phyloP scores from a whole-genome alignment of 257 asterid genomes.

The Marsdenia floribunda region DNA sequence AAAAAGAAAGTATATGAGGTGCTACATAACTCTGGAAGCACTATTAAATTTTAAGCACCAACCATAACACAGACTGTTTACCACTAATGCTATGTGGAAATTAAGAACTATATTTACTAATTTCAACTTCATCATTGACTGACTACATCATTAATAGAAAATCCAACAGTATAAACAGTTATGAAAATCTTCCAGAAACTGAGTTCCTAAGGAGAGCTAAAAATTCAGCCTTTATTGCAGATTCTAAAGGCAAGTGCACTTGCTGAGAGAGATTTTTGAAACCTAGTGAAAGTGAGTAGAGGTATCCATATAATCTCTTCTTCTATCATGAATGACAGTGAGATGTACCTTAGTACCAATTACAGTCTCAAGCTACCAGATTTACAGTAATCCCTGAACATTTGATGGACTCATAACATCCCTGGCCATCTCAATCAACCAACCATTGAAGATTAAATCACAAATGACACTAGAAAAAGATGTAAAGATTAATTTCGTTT shows the following conservation, averaged over 20 bases:
- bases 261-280: background rate
- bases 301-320: background rate
- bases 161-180: background rate
- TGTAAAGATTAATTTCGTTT: no score
- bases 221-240: background rate
- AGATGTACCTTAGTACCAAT: background rate
- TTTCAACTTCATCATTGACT: background rate
- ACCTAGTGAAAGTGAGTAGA: background rate
- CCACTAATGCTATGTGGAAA: background rate
- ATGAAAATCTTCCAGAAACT: background rate
- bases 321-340: background rate
- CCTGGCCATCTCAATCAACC: background rate
- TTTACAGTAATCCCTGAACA: background rate
- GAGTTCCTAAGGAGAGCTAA: no score
- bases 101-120: background rate
- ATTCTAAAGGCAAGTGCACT: background rate
- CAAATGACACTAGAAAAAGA: background rate
- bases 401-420: background rate
- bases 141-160: background rate
- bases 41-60: background rate
- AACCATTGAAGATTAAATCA: background rate
- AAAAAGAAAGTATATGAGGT: background rate
- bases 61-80: background rate
- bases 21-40: background rate
- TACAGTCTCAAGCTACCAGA: background rate